phyloP scores from a whole-genome alignment of 164 flowering plant species.

The Liquidambar formosana region DNA sequence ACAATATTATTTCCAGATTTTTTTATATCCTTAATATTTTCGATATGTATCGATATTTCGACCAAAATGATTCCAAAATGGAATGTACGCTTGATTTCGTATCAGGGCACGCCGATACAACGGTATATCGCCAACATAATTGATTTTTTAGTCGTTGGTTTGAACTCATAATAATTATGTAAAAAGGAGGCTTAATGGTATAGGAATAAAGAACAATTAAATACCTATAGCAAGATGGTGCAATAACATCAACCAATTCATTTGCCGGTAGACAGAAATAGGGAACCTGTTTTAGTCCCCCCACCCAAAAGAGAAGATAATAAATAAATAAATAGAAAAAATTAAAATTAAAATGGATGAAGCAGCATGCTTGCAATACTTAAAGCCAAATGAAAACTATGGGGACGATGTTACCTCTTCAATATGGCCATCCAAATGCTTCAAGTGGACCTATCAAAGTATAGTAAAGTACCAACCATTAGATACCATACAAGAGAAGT shows the following conservation, averaged over 20 bases:
- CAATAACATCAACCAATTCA: constrained; percentile 94
- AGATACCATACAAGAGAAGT: neutral
- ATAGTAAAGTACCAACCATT: neutral
- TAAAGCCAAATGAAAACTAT: constrained; percentile 8
- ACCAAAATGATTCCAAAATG: too few relatives aligned
- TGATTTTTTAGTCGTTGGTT: too few relatives aligned
- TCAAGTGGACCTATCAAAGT: constrained; percentile 79
- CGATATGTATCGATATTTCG: too few relatives aligned
- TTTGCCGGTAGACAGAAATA: constrained; percentile 98
- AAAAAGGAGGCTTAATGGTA: neutral
- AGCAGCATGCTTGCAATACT: constrained; percentile 10
- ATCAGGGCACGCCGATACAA: too few relatives aligned
- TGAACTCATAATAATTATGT: too few relatives aligned
- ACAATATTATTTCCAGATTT: too few relatives aligned
- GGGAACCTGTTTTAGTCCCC: constrained; percentile 92
- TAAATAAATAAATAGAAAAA: too few relatives aligned
- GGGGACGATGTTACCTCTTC: constrained; percentile 69
- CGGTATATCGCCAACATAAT: too few relatives aligned
- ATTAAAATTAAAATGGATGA: constrained; percentile 26
- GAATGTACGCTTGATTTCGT: too few relatives aligned
- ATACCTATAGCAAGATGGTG: constrained; percentile 98
- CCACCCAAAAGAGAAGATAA: too few relatives aligned
- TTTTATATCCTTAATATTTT: too few relatives aligned
- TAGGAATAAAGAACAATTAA: constrained; percentile 5
- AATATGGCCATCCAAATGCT: constrained; percentile 98